Percentiles rank a stretch among this genome's conserved stretches.
These are phyloP conservation scores for Linnemannia schmuckeri DNA, from an alignment of 192 early-diverging fungal species.

Conservation along the genomic window DNA sequence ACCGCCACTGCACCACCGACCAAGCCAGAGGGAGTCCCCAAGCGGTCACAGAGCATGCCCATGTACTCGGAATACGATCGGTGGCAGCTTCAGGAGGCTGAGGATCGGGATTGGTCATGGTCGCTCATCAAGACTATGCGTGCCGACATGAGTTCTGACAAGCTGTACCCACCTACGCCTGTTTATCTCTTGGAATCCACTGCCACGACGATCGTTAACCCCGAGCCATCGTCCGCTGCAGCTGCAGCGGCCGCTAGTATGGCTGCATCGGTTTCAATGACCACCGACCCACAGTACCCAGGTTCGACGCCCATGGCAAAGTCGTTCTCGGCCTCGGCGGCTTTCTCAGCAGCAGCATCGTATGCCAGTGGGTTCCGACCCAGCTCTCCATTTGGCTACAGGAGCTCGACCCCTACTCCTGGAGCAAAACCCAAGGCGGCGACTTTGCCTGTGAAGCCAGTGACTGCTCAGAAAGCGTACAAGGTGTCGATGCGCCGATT, in stretches of 20 bases:
- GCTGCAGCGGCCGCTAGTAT: constrained; percentile 14
- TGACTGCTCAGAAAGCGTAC: constrained; percentile 60
- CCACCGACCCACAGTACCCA: constrained; percentile 2
- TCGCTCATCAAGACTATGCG: constrained; percentile 84
- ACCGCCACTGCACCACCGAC: neutral
- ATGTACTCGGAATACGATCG: constrained; percentile 52
- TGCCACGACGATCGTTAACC: constrained; percentile 61
- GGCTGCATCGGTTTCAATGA: constrained; percentile 38
- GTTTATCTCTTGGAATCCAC: constrained; percentile 73
- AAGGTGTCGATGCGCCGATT: constrained; percentile 70
- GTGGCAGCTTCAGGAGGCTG: constrained; percentile 52
- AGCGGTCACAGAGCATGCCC: constrained; percentile 45
- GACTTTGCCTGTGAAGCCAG: constrained; percentile 17
- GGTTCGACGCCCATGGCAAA: constrained; percentile 21
- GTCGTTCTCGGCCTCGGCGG: constrained; percentile 19
- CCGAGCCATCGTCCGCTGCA: constrained; percentile 37
- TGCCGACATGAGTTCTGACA: constrained; percentile 87
- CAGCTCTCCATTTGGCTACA: constrained; percentile 41
- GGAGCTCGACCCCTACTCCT: constrained; percentile 34
- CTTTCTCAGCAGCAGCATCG: constrained; percentile 22
- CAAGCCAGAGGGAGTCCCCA: constrained; percentile 21
- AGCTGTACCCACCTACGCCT: constrained; percentile 84
- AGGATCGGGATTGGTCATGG: constrained; percentile 87
- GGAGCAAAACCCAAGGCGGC: neutral
- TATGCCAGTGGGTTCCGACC: constrained; percentile 30